These are phyloP conservation scores for Ascosphaera apis DNA, from an alignment of 2,329 filamentous ascomycete species.

Conservation along the genomic window DNA sequence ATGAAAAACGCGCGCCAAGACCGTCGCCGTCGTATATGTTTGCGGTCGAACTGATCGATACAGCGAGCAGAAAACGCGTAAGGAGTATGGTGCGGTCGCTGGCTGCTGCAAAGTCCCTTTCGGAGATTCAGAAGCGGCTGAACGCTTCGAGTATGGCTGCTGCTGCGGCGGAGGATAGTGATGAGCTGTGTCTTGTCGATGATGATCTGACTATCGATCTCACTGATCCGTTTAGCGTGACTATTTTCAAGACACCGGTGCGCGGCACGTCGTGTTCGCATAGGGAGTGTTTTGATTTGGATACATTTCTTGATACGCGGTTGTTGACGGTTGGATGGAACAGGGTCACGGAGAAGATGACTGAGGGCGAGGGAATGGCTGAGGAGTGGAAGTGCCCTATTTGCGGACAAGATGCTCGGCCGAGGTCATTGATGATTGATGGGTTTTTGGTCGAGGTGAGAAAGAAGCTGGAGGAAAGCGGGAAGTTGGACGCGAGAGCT, in stretches of 20 bases:
- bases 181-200: conserved; percentile 38
- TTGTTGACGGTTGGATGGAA: conserved; percentile 20
- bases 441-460: conserved; percentile 46
- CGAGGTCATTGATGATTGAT: conserved; percentile 46
- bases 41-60: conserved; percentile 46
- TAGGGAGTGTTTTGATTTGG: conserved; percentile 72
- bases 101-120: conserved; percentile 27
- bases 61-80: conserved; percentile 22
- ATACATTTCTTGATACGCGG: conserved; percentile 53
- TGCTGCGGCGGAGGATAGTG: conserved; percentile 26
- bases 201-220: conserved; percentile 38
- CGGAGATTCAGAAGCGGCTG: conserved; percentile 32
- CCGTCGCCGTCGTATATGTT: conserved; percentile 28
- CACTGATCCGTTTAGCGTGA: conserved; percentile 41
- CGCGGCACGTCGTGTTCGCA: conserved; percentile 50
- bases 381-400: conserved; percentile 69
- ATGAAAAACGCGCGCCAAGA: conserved; percentile 13
- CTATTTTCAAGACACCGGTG: conserved; percentile 46
- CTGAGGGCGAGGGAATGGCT: conserved; percentile 10
- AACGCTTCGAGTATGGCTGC: conserved; percentile 5
- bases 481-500: conserved; percentile 29
- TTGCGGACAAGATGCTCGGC: conserved; percentile 55
- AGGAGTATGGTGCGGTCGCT: conserved; percentile 18
- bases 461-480: conserved; percentile 25
- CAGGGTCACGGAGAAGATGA: conserved; percentile 9